Conservation (phyloP, 2,329 filamentous ascomycete species). For the Aspergillus flavus region DNA sequence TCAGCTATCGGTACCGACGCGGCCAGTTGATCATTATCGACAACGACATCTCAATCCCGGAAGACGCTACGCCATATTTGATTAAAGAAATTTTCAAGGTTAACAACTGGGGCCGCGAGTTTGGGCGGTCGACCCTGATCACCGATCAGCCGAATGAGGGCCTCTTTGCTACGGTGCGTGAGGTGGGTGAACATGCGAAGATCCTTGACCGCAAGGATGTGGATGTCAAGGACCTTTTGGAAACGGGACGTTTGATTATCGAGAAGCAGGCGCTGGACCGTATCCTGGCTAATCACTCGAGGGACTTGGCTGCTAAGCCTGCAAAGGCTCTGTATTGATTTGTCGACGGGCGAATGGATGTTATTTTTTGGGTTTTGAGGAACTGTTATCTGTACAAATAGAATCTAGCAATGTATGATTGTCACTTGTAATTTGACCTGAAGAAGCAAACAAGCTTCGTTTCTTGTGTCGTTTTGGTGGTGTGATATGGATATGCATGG, state of each 20-base stretch:
- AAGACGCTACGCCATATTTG: slow-evolving; percentile 56
- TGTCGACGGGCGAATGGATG: neutral
- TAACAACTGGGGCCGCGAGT: slow-evolving; percentile 68
- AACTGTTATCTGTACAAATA: slow-evolving; percentile 35
- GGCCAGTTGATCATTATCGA: slow-evolving; percentile 87
- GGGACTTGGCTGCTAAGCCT: slow-evolving; percentile 39
- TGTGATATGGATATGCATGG: neutral
- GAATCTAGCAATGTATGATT: slow-evolving; percentile 25
- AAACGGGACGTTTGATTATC: slow-evolving; percentile 81
- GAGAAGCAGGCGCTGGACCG: slow-evolving; percentile 78
- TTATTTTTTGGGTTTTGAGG: neutral
- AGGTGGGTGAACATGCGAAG: slow-evolving; percentile 67
- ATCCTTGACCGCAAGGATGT: slow-evolving; percentile 75
- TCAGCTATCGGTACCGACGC: slow-evolving; percentile 85
- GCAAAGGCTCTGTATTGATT: slow-evolving; percentile 39
- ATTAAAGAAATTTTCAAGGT: slow-evolving; percentile 68
- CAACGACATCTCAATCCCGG: slow-evolving; percentile 70
- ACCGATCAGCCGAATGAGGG: slow-evolving; percentile 63
- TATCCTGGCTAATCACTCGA: slow-evolving; percentile 69
- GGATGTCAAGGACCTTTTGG: slow-evolving; percentile 92
- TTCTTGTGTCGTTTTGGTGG: neutral
- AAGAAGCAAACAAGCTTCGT: neutral
- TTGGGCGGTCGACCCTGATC: slow-evolving; percentile 75
- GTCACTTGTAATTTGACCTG: slow-evolving; percentile 5
- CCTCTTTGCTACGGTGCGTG: slow-evolving; percentile 68